phyloP scores from a whole-genome alignment of 768 basidiomycete genomes.

The Tricholoma matsutake region DNA sequence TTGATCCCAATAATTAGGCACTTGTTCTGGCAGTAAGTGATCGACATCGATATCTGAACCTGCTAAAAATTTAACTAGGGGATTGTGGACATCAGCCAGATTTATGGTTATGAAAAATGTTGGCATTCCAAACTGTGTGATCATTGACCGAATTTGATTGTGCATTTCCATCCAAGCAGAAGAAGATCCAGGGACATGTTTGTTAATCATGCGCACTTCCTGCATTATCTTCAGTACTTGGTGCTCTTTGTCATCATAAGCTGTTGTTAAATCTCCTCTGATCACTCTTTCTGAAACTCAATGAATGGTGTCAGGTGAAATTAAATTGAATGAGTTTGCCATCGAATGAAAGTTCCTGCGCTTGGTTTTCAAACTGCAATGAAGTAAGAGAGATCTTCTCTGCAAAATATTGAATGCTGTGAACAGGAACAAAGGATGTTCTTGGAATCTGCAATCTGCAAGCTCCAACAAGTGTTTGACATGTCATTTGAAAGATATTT shows the following conservation, averaged over 20 bases:
- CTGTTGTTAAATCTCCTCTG: no score
- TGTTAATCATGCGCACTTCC: no score
- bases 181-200: conserved; percentile 23
- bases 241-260: no score
- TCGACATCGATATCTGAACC: conserved; percentile 37
- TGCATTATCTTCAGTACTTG: no score
- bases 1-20: no score
- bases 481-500: conserved; percentile 32
- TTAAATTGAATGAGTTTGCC: not conserved
- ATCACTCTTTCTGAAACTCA: no score
- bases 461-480: conserved; percentile 30
- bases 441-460: conserved; percentile 30
- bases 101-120: no score
- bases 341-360: not conserved
- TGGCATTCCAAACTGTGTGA: conserved; percentile 14
- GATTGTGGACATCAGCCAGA: conserved; percentile 14
- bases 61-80: conserved; percentile 36
- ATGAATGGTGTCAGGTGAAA: no score
- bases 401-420: conserved; percentile 44
- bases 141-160: conserved; percentile 25
- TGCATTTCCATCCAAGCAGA: not conserved
- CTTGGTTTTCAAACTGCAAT: conserved; percentile 31
- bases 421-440: conserved; percentile 39
- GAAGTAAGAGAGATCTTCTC: conserved; percentile 23
- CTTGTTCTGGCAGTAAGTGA: not conserved